Evolutionary conservation across 1,139 yeast genomes (phyloP).

Genomic region (Yamadazyma diospyri): DNA sequence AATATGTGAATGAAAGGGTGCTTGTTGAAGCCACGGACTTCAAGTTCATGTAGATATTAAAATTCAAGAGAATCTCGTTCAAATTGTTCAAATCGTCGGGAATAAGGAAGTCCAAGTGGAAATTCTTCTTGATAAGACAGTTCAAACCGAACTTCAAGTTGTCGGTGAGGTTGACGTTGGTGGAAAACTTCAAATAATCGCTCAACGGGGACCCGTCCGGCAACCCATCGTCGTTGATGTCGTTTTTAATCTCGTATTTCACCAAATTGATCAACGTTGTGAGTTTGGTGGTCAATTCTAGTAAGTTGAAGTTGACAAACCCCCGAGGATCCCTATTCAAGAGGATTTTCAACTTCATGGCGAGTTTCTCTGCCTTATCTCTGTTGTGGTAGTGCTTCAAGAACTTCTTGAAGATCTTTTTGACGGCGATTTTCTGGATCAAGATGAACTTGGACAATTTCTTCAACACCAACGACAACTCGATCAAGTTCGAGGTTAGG

Average conservation of each 20-base stretch:
- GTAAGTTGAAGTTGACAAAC: conserved; percentile 62
- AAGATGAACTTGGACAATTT: conserved; percentile 70
- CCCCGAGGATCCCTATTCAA: conserved; percentile 45
- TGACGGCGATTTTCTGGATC: conserved; percentile 76
- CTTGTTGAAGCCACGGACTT: conserved; percentile 17
- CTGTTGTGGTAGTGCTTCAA: conserved; percentile 52
- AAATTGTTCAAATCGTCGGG: conserved; percentile 34
- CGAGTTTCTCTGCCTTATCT: conserved; percentile 27
- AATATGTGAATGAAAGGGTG: conserved; percentile 16
- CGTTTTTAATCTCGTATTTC: conserved; percentile 17
- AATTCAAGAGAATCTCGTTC: conserved; percentile 34
- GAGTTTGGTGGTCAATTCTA: conserved; percentile 47
- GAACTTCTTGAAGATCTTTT: conserved; percentile 79
- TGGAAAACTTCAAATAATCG: conserved; percentile 1
- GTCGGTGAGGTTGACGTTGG: conserved; percentile 3
- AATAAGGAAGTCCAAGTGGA: conserved; percentile 31
- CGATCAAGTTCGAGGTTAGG: conserved; percentile 35
- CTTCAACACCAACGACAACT: conserved; percentile 59
- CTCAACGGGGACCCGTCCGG: conserved; percentile 2
- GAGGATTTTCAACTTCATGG: conserved; percentile 33
- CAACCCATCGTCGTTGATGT: conserved; percentile 1
- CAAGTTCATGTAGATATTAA: conserved; percentile 34
- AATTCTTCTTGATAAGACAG: conserved; percentile 35
- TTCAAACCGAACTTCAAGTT: conserved; percentile 29
- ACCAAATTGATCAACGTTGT: conserved; percentile 22